A percentile compares a stretch with the other conserved stretches of the same genome.
Evolutionary conservation across 1,284 basidiomycete species (phyloP).

Genomic region (Omphalotus olearius): DNA sequence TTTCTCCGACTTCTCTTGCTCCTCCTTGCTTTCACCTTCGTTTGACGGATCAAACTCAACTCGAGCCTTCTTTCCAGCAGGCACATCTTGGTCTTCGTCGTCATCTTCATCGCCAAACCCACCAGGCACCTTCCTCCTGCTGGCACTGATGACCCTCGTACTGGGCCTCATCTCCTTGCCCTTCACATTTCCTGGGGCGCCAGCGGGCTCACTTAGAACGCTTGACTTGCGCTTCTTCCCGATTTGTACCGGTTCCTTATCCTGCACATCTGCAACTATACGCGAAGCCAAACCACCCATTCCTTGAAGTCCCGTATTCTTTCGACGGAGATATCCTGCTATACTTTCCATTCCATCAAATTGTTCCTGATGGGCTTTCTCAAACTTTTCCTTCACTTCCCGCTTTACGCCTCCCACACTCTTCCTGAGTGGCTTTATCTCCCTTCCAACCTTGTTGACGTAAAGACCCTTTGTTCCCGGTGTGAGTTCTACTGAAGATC

Average conservation of each 20-base stretch:
- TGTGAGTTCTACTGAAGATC: slow-evolving; percentile 16
- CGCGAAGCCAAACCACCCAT: neutral
- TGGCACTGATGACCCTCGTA: slow-evolving; percentile 47
- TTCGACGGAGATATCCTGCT: slow-evolving; percentile 53
- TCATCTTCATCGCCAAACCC: slow-evolving; percentile 51
- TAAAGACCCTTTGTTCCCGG: neutral
- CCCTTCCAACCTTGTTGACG: slow-evolving; percentile 9
- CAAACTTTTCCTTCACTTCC: slow-evolving; percentile 45
- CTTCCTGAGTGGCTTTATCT: slow-evolving; percentile 29
- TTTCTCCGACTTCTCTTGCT: slow-evolving; percentile 29
- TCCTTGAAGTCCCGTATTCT: slow-evolving; percentile 14
- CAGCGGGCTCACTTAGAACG: slow-evolving; percentile 19
- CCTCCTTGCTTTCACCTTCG: slow-evolving; percentile 30
- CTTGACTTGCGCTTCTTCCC: slow-evolving; percentile 46
- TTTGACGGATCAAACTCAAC: slow-evolving; percentile 14
- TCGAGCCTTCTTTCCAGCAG: slow-evolving; percentile 13
- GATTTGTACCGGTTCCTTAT: slow-evolving; percentile 39
- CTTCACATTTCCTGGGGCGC: neutral
- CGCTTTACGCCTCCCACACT: slow-evolving; percentile 16
- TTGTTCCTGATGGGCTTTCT: slow-evolving; percentile 54
- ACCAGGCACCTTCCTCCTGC: slow-evolving; percentile 47
- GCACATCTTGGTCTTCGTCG: slow-evolving; percentile 35
- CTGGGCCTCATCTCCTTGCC: slow-evolving; percentile 11
- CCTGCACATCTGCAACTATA: slow-evolving; percentile 15
- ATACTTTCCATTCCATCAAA: slow-evolving; percentile 79